Evolutionary conservation across 192 early-diverging fungal genomes (phyloP).

Genomic region (Mortierella antarctica): DNA sequence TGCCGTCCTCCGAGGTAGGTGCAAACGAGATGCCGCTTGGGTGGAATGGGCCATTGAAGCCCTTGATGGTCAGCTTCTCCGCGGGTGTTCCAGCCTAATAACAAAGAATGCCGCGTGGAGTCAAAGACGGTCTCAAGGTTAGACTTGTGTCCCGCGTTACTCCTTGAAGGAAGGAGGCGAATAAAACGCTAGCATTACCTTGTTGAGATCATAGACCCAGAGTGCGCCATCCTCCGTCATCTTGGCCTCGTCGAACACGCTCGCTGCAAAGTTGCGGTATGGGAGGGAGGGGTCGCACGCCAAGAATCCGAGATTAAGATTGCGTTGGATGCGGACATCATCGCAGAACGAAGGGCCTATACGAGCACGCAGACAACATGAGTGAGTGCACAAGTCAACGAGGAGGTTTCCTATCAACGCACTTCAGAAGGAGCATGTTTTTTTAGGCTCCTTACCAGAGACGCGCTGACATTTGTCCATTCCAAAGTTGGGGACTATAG

Average conservation of each 20-base stretch:
- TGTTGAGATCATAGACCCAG: conserved; percentile 48
- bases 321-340: conserved; percentile 51
- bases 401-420: not conserved
- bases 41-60: conserved; percentile 45
- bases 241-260: conserved; percentile 47
- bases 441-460: conserved; percentile 18
- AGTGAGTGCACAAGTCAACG: not conserved
- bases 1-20: conserved; percentile 45
- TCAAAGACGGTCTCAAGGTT: not conserved
- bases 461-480: conserved; percentile 46
- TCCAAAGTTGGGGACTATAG: conserved; percentile 40
- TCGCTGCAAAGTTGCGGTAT: conserved; percentile 51
- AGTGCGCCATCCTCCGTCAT: conserved; percentile 41
- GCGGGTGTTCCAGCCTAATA: conserved; percentile 38
- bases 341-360: conserved; percentile 37
- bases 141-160: not conserved
- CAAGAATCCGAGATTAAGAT: conserved; percentile 37
- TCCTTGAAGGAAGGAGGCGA: not conserved
- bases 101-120: not conserved
- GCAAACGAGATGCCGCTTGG: conserved; percentile 47
- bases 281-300: conserved; percentile 46
- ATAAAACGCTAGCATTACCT: conserved; percentile 25
- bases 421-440: not conserved
- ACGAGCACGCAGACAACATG: not conserved
- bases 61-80: conserved; percentile 51